Conservation (phyloP, 257 asterid species). For the Solanum lycopersicoides region DNA sequence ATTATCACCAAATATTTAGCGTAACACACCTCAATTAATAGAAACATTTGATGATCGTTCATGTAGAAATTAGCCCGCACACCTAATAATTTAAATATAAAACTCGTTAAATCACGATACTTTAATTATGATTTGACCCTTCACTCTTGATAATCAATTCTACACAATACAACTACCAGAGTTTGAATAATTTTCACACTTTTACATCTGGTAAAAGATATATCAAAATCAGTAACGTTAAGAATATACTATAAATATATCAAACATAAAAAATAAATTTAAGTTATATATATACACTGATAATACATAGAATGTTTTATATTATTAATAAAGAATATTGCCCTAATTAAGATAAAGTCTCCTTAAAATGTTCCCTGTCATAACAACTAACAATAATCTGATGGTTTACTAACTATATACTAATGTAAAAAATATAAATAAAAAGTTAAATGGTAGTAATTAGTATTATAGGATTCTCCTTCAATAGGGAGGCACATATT, state of each 20-base stretch:
- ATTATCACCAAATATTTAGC: background rate
- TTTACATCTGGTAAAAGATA: background rate
- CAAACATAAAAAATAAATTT: background rate
- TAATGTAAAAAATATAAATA: background rate
- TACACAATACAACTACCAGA: background rate
- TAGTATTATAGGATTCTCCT: slow-evolving; percentile 43
- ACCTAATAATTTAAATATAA: background rate
- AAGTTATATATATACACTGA: background rate
- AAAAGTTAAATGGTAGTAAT: background rate
- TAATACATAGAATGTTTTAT: background rate
- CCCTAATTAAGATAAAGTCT: background rate
- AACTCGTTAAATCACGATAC: background rate
- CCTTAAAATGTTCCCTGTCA: background rate
- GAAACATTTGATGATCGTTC: too few relatives aligned
- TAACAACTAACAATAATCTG: background rate
- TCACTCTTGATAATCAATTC: background rate
- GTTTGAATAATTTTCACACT: background rate
- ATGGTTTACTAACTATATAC: background rate
- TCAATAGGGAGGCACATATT: slow-evolving; percentile 24
- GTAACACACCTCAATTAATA: too few relatives aligned
- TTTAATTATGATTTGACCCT: background rate
- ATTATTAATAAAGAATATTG: background rate
- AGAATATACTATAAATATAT: background rate
- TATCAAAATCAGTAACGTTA: background rate
- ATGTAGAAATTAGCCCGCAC: too few relatives aligned